These are phyloP conservation scores for Xerocomus nothofagi DNA, from an alignment of 1,284 basidiomycete species.

Conservation along the genomic window DNA sequence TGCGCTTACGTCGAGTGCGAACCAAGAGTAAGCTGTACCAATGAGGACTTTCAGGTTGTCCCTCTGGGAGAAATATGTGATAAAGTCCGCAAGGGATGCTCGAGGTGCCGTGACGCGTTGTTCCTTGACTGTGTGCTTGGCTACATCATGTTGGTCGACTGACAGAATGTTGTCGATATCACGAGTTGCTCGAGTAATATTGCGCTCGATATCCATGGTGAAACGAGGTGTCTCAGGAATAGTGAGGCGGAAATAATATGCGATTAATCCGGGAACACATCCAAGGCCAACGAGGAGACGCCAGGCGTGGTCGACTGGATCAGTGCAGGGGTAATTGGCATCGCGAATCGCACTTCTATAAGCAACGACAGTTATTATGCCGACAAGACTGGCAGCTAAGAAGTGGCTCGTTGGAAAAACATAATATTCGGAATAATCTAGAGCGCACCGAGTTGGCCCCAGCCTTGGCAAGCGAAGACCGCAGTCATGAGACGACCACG, in stretches of 20 bases:
- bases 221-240: conserved; percentile 65
- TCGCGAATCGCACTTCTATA: conserved; percentile 30
- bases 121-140: conserved; percentile 36
- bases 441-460: conserved; percentile 52
- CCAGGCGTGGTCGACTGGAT: conserved; percentile 44
- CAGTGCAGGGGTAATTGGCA: conserved; percentile 27
- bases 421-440: neutral
- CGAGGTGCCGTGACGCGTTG: conserved; percentile 46
- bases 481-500: conserved; percentile 59
- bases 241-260: conserved; percentile 54
- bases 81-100: conserved; percentile 49
- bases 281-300: conserved; percentile 42
- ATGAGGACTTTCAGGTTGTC: conserved; percentile 47
- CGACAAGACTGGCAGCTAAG: conserved; percentile 39
- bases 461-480: conserved; percentile 55
- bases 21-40: conserved; percentile 57
- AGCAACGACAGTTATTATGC: conserved; percentile 43
- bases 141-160: conserved; percentile 36
- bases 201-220: conserved; percentile 70
- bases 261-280: conserved; percentile 41
- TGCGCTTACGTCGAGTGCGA: conserved; percentile 52
- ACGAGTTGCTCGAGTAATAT: conserved; percentile 54
- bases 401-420: conserved; percentile 12
- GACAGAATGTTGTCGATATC: conserved; percentile 53
- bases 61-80: conserved; percentile 46